A percentile compares a stretch with the other conserved stretches of the same genome.
Evolutionary conservation across 129 eudicot genomes (phyloP).

Genomic region (Oenanthe sinensis): DNA sequence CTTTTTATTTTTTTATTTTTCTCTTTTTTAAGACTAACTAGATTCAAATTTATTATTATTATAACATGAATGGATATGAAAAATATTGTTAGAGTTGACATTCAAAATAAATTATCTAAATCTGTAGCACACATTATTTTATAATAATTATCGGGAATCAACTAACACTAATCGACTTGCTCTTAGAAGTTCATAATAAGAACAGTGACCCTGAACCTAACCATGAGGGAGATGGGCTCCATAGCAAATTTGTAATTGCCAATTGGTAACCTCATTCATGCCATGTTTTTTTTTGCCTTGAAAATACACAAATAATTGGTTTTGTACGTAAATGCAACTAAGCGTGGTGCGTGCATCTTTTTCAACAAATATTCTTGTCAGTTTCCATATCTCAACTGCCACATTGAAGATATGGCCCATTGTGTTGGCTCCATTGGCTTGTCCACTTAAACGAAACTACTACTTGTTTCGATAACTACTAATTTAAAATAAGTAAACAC

Average conservation of each 20-base stretch:
- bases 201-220: background rate
- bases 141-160: too few species aligned
- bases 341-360: slow-evolving; percentile 4
- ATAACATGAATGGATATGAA: too few species aligned
- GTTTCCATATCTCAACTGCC: slow-evolving; percentile 5
- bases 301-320: background rate
- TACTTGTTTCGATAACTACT: too few species aligned
- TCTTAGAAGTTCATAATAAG: background rate
- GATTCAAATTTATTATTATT: too few species aligned
- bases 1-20: too few species aligned
- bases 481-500: too few species aligned
- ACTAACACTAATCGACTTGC: too few species aligned
- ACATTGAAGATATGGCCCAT: background rate
- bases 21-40: too few species aligned
- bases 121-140: too few species aligned
- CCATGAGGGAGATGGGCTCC: background rate
- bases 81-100: too few species aligned
- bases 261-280: background rate
- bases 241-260: background rate
- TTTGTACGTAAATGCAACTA: background rate
- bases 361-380: slow-evolving; percentile 1
- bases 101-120: too few species aligned
- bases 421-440: background rate
- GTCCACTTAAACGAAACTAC: background rate
- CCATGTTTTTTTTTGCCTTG: background rate